Evolutionary conservation across 371 early-diverging fungal genomes (phyloP), one percentile per base, ranked within the genome.

Genomic region (Rhizomucor pusillus): DNA sequence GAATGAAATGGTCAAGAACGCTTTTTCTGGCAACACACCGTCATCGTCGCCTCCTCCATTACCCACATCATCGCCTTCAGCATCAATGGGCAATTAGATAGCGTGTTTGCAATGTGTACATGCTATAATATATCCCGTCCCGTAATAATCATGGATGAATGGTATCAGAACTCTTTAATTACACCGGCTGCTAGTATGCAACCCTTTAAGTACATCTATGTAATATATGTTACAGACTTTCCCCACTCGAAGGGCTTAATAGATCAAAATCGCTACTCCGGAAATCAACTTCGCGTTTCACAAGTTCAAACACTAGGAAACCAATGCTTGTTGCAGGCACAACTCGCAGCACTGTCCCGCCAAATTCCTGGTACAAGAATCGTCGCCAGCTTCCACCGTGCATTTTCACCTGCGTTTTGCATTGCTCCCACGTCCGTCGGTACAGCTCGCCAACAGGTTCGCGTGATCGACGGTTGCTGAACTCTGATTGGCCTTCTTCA

Each of bases 291-390:
- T 82, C 80, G 5, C 79, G 71, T 51, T 89, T 89, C 24, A 89
- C 80, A 14, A 89, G 49, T 62, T 89, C 90, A 69, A 88, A 89
- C 10, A 85, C 85, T 14, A 89, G 53, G 39, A 89, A 86, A 1
- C 90, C 90, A 1, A 84, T 65, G 52, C 87, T 86, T 7, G 90
- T 86, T 0, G 90, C 90, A 4, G 90, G 90, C 0, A 87, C 80
- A 3, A 86, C 81, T 33, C 86, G 72, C 35, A 87, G 54, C 7
- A 88, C 78, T 0, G 88, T 88, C 11, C 71, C 66, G 1, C 70
- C 75, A 71, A 88, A 89, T 25, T 83, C 89, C 22, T 80, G 68
- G 41, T 85, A 89, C 24, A 89, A 47, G 47, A 81, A 86, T 25
- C 65, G 71, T 24, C 66, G 71, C 84, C 78, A 84, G 29, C 80